Evolutionary conservation across 192 early-diverging fungal genomes (phyloP), one percentile per base, ranked within the genome.

Genomic region (Podila horticola): DNA sequence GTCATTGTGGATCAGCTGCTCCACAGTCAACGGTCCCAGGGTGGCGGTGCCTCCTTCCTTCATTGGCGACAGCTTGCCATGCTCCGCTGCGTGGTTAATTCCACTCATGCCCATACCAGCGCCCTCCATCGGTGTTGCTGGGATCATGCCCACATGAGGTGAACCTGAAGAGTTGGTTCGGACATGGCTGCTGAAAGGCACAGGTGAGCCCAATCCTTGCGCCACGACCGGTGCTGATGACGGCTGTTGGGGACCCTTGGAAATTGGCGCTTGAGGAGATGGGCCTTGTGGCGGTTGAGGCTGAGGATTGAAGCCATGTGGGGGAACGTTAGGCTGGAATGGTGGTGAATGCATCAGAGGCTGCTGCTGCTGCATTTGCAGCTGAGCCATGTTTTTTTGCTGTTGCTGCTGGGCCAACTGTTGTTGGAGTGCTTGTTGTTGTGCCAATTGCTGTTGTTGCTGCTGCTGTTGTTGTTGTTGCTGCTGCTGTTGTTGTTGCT

Each of bases 1-100:
- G 28, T 79, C 75, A 34, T 79, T 79, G 63, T 77, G 72, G 4
- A 60, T 67, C 74, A 85, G 79, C 50, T 74, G 31, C 20, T 74
- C 72, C 8, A 13, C n/a, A 67, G 71, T 60, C 77, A 71, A 45
- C 69, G 77, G 22, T 72, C 52, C 52, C n/a, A 55, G 17, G n/a
- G 24, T 5, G 5, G 22, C 8, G n/a, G 52, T 55, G 24, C 52
- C 52, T n/a, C 52, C 52, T 55, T 55, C 52, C 52, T 55, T 55
- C 52, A 55, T 55, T 22, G 52, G 52, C 12, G 52, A 20, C 52
- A 55, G 24, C 52, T 55, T 55, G 20, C 52, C 52, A 19, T 55
- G 52, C 10, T 55, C 52, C 4, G 52, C 77, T 51, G 70, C 66
- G 55, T 48, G 52, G 38, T 73, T 72, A 51, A 66, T 6, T 34